Percentiles rank a stretch among this genome's conserved stretches.
These are phyloP conservation scores for Nectriaceae sp. DNA, from an alignment of 2,329 filamentous ascomycete genomes.

Conservation along the genomic window DNA sequence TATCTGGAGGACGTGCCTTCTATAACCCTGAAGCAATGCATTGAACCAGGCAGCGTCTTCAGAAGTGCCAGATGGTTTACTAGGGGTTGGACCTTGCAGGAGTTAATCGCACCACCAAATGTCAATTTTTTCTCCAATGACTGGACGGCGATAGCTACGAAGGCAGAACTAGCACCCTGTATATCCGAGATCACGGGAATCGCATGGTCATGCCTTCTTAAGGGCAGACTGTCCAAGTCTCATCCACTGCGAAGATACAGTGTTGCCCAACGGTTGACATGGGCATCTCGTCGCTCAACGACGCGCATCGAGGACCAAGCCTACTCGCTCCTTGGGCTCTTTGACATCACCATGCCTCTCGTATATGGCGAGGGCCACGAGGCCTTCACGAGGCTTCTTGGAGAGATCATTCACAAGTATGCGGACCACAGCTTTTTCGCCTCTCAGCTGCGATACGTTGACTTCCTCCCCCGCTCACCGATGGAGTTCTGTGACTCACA, in stretches of 20 bases:
- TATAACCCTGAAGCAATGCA: background rate
- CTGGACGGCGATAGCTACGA: conserved; percentile 2
- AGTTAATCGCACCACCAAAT: conserved; percentile 12
- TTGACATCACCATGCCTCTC: conserved; percentile 30
- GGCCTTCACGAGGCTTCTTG: background rate
- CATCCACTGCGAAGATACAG: conserved; percentile 5
- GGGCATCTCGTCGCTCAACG: conserved; percentile 27
- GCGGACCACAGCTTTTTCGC: background rate
- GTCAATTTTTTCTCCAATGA: conserved; percentile 15
- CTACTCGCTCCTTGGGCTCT: conserved; percentile 32
- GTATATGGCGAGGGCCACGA: background rate
- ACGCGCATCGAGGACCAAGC: conserved; percentile 26
- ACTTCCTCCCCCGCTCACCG: conserved; percentile 1
- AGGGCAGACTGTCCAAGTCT: conserved; percentile 3
- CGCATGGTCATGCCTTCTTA: conserved; percentile 5
- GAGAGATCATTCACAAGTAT: conserved; percentile 2
- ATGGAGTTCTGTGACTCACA: background rate
- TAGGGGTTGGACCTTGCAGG: no score
- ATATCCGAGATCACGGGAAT: conserved; percentile 8
- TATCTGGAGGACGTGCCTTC: conserved; percentile 26
- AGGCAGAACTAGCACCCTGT: background rate
- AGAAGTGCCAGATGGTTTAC: conserved; percentile 9
- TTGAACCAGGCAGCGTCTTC: background rate
- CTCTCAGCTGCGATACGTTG: conserved; percentile 1
- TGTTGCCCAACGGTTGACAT: conserved; percentile 28